Base-by-base conservation (phyloP, 164 flowering plant genomes). In the Vitis cinerea region DNA sequence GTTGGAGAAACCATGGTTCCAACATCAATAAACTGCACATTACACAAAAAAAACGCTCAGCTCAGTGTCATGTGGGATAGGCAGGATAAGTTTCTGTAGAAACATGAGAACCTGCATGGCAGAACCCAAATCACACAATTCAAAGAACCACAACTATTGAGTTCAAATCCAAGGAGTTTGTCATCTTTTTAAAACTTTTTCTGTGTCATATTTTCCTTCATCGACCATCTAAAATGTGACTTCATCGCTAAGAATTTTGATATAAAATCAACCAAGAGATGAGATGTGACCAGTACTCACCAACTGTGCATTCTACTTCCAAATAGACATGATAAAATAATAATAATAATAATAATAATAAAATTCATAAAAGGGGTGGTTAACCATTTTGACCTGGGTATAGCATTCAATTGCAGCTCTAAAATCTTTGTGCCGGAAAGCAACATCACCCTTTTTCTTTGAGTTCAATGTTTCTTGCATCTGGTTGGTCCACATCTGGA, bases 1-100 rank as follows among this genome's bases (percentile, higher is more conserved):
- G 98, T 93, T 19, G 98, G 97, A 63, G 98, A 93, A 62, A 91
- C 86, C 97, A 90, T 87, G 23, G 92, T 93, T 67, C 97, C 98
- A 47, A 79, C 95, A 16, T 91, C 95, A 59, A 93, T 86, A 81
- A 93, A 93, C 98, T 93, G 95, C 79, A 83, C 53, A 69, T 12
- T 44, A n/a, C 69, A 44, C 31, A 30, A 44, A 65, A 63, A 51
- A 19, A 69, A 49, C 58, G 16, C 64, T 79, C 71, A 66, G 66
- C 31, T 29, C 17, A 50, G n/a, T 27, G 8, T 9, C 60, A 30
- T 11, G 10, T 27, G 48, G 56, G n/a, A 53, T 53, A 15, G 55
- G 44, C 44, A 37, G 44, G 44, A 37, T 37, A 37, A 37, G 44
- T 37, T 37, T 37, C 44, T 37, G 44, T 37, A 37, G 44, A 37